phyloP scores from a whole-genome alignment of 1,284 basidiomycete species.

The Cryptococcus sp. region DNA sequence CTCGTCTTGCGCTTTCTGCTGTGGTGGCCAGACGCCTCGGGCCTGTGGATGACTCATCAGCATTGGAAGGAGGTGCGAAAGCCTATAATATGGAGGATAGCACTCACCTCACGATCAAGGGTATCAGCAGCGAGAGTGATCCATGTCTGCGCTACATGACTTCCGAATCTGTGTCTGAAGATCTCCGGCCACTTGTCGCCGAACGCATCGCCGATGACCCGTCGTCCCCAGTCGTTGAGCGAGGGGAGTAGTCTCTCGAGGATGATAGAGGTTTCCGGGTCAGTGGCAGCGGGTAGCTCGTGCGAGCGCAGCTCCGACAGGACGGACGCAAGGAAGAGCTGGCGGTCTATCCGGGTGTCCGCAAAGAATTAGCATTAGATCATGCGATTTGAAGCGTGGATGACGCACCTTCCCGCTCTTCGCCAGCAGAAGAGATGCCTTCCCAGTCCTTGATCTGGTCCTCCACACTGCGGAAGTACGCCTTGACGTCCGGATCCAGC shows the following conservation, averaged over 20 bases:
- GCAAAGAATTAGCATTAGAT: not conserved
- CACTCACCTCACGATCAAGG: constrained; percentile 74
- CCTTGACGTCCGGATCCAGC: constrained; percentile 83
- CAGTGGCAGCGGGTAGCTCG: constrained; percentile 84
- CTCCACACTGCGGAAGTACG: constrained; percentile 85
- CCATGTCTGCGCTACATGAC: constrained; percentile 88
- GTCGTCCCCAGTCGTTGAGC: constrained; percentile 88
- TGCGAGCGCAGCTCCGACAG: constrained; percentile 79
- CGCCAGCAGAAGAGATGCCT: constrained; percentile 53
- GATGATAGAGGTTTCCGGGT: constrained; percentile 85
- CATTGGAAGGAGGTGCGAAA: constrained; percentile 7
- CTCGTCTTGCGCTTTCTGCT: constrained; percentile 53
- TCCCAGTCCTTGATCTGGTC: constrained; percentile 85
- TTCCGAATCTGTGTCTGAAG: constrained; percentile 79
- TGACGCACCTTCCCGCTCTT: constrained; percentile 70
- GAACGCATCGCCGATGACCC: constrained; percentile 82
- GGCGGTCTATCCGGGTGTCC: constrained; percentile 63
- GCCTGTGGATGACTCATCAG: constrained; percentile 55
- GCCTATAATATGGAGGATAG: no score
- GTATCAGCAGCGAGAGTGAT: constrained; percentile 73
- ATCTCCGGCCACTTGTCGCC: constrained; percentile 78
- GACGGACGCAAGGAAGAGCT: constrained; percentile 80
- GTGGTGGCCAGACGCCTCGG: constrained; percentile 64
- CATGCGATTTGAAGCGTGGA: not conserved
- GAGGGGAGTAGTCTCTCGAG: constrained; percentile 84